phyloP scores from a whole-genome alignment of 345 rosid genomes.

The Tarenaya hassleriana region DNA sequence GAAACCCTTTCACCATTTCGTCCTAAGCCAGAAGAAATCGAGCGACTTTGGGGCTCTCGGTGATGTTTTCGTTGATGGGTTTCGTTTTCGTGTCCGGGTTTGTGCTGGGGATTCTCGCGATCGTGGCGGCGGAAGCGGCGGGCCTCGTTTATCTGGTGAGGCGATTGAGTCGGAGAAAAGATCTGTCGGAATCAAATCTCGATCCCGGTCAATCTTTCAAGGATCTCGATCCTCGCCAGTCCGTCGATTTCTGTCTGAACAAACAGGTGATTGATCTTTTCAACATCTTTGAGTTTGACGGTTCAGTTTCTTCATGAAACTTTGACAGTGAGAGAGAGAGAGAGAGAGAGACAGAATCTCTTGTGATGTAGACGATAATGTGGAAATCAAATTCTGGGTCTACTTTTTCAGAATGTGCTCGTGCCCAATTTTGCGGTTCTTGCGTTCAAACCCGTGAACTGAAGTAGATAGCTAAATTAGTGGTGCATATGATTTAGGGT shows the following conservation, averaged over 20 bases:
- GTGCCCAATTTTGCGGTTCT: conserved; percentile 8
- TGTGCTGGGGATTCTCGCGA: conserved; percentile 36
- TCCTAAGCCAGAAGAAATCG: not conserved
- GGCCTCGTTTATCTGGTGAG: conserved; percentile 30
- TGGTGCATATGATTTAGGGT: not conserved
- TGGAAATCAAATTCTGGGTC: not conserved
- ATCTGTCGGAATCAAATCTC: conserved; percentile 10
- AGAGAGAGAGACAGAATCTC: not conserved
- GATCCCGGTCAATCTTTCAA: conserved; percentile 10
- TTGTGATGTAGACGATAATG: too few species aligned
- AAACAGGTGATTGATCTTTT: conserved; percentile 36
- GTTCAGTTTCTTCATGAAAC: not conserved
- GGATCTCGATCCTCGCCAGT: conserved; percentile 34
- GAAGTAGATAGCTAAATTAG: not conserved
- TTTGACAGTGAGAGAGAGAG: not conserved
- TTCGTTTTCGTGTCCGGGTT: conserved; percentile 37
- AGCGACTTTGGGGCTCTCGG: not conserved
- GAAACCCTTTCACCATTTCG: conserved; percentile 5
- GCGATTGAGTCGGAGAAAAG: conserved; percentile 35
- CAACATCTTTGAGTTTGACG: not conserved
- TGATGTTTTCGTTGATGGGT: conserved; percentile 25
- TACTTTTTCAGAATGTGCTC: conserved; percentile 12
- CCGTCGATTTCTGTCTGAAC: conserved; percentile 37
- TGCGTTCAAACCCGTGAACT: not conserved
- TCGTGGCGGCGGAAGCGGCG: conserved; percentile 30